Evolutionary conservation across 2,329 filamentous ascomycete genomes (phyloP).

Genomic region (Pseudocercospora fuligena): DNA sequence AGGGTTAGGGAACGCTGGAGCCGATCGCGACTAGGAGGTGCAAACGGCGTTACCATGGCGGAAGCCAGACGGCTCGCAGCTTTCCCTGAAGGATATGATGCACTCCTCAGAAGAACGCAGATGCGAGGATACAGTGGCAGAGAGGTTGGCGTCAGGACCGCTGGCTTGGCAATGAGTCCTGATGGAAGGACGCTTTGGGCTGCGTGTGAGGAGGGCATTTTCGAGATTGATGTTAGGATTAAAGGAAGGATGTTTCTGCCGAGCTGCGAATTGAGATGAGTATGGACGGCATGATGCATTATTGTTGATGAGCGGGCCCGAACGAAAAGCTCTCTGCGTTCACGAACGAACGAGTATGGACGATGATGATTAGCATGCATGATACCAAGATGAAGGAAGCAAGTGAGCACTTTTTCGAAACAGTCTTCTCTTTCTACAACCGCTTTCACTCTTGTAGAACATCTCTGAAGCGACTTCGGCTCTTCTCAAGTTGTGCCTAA

Average conservation of each 20-base stretch:
- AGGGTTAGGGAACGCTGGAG: constrained; percentile 29
- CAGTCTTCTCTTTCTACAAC: too few relatives aligned
- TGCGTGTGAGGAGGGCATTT: constrained; percentile 70
- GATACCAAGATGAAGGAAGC: too few relatives aligned
- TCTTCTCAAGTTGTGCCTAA: too few relatives aligned
- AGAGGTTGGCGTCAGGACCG: constrained; percentile 49
- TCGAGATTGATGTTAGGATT: constrained; percentile 72
- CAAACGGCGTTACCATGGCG: constrained; percentile 16
- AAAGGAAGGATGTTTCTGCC: constrained; percentile 60
- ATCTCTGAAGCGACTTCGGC: too few relatives aligned
- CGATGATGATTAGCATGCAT: too few relatives aligned
- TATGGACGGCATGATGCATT: too few relatives aligned
- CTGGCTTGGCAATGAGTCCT: constrained; percentile 54
- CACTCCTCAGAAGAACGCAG: constrained; percentile 25
- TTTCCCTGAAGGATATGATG: constrained; percentile 35
- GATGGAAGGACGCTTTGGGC: constrained; percentile 55
- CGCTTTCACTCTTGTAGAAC: too few relatives aligned
- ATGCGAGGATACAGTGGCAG: constrained; percentile 24
- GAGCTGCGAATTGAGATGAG: constrained; percentile 37
- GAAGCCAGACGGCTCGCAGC: constrained; percentile 27
- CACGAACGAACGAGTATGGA: too few relatives aligned
- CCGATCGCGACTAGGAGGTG: constrained; percentile 17
- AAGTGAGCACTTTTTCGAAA: too few relatives aligned
- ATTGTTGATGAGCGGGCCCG: too few relatives aligned
- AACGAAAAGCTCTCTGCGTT: too few relatives aligned